These are phyloP conservation scores for Gaultheria prostrata DNA, from an alignment of 148 eudicot species.

Conservation along the genomic window DNA sequence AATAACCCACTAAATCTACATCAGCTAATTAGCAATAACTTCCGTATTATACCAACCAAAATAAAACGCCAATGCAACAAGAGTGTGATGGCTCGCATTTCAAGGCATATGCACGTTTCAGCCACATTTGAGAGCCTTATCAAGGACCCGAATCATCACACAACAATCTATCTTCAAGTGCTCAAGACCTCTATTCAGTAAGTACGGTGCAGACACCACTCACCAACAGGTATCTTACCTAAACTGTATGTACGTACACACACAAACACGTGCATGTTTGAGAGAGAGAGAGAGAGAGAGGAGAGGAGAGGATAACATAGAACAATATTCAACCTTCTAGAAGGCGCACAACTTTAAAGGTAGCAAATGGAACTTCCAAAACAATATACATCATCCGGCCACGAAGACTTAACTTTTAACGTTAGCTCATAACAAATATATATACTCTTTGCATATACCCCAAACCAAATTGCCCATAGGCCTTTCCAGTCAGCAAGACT, in stretches of 20 bases:
- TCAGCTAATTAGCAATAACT: background rate
- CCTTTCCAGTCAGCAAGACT: slow-evolving; percentile 13
- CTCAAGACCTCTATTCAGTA: background rate
- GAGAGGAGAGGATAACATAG: background rate
- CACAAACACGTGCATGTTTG: background rate
- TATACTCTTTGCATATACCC: background rate
- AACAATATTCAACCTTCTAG: background rate
- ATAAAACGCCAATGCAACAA: background rate
- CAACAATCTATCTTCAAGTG: background rate
- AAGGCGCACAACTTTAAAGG: background rate
- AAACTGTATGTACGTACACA: background rate
- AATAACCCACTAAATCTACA: background rate
- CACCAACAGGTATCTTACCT: background rate
- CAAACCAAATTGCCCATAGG: background rate
- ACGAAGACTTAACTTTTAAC: background rate
- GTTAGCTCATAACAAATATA: background rate
- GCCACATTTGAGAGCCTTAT: background rate
- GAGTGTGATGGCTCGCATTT: background rate
- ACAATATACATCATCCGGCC: background rate
- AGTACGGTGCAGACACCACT: background rate
- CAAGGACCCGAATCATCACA: background rate
- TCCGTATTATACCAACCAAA: background rate
- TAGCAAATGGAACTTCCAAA: background rate
- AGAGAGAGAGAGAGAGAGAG: slow-evolving; percentile 9
- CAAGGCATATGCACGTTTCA: background rate